These are phyloP conservation scores for Apium graveolens DNA, from an alignment of 129 eudicot species.

Conservation along the genomic window DNA sequence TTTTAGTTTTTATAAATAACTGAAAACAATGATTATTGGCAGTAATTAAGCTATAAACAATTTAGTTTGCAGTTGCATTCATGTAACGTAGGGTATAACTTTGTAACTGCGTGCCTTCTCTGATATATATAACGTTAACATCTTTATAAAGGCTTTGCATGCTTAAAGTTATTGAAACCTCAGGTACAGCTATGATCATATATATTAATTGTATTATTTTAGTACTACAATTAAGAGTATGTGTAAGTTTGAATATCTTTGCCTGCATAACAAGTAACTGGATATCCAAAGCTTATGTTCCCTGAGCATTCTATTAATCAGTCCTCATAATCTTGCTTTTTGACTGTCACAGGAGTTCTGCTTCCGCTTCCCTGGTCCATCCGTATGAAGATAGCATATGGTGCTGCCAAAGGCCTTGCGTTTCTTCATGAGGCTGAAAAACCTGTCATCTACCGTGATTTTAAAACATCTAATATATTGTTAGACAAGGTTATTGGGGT, in stretches of 20 bases:
- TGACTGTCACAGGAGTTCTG: conserved; percentile 59
- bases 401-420: conserved; percentile 96
- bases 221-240: background rate
- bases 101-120: background rate
- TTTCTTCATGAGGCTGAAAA: conserved; percentile 87
- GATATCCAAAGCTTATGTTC: background rate
- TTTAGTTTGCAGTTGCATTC: background rate
- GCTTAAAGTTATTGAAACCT: background rate
- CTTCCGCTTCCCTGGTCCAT: conserved; percentile 94
- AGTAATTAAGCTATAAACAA: background rate
- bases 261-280: background rate
- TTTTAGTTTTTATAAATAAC: background rate
- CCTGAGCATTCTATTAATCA: background rate
- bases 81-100: background rate
- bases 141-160: background rate
- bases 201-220: background rate
- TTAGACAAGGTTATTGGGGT: conserved; percentile 63
- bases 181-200: background rate
- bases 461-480: conserved; percentile 85
- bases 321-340: background rate
- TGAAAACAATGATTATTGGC: background rate
- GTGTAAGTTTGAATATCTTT: background rate
- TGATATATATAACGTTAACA: background rate
- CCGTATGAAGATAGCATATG: conserved; percentile 89
- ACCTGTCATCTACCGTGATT: conserved; percentile 91